Evolutionary conservation across 2,329 filamentous ascomycete genomes (phyloP).

Genomic region (Cordyceps cateniannulata): DNA sequence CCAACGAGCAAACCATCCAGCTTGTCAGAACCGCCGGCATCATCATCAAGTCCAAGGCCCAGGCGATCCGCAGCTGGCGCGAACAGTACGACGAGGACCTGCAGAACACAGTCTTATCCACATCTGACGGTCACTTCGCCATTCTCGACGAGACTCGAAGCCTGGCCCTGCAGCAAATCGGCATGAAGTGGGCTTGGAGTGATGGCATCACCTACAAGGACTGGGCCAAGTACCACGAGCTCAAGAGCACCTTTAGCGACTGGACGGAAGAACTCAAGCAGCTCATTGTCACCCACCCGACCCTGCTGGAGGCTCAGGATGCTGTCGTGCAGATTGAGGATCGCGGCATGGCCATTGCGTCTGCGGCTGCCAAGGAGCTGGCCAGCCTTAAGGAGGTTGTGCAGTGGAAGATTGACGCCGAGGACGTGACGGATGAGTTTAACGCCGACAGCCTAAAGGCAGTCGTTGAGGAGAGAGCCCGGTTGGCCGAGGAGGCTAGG

Average conservation of each 20-base stretch:
- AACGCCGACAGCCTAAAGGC: conserved; percentile 58
- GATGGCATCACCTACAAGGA: conserved; percentile 95
- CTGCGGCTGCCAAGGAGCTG: conserved; percentile 73
- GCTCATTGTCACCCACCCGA: conserved; percentile 67
- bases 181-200: conserved; percentile 93
- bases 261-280: conserved; percentile 80
- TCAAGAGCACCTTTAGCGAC: conserved; percentile 74
- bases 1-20: conserved; percentile 36
- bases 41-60: conserved; percentile 69
- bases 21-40: conserved; percentile 62
- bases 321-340: conserved; percentile 66
- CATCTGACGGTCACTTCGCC: conserved; percentile 72
- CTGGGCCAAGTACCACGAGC: conserved; percentile 88
- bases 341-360: conserved; percentile 72
- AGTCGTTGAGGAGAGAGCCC: conserved; percentile 25
- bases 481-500: conserved; percentile 28
- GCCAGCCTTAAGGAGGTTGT: conserved; percentile 75
- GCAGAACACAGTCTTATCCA: conserved; percentile 59
- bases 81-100: conserved; percentile 65
- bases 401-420: conserved; percentile 71
- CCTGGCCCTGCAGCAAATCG: conserved; percentile 82
- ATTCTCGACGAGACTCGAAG: conserved; percentile 79
- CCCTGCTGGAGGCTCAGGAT: conserved; percentile 60
- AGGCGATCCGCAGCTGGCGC: conserved; percentile 71
- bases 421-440: conserved; percentile 74